phyloP scores from a whole-genome alignment of 805 yeast species.

The Pichia rugopelliculosa region DNA sequence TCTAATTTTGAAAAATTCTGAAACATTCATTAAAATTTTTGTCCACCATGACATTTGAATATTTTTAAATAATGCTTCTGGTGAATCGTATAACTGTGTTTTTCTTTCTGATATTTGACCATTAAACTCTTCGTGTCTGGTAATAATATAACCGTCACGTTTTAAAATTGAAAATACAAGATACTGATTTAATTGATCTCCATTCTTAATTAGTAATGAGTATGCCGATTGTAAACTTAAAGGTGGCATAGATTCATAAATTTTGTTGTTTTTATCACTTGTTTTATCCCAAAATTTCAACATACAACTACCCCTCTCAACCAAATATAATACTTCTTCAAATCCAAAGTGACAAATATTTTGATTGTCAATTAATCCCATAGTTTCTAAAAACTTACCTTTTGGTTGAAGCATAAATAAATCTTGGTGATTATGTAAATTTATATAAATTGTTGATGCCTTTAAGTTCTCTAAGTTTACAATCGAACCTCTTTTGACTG shows the following conservation, averaged over 20 bases:
- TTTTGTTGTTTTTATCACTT: conserved; percentile 21
- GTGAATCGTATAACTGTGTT: not conserved
- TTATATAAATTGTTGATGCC: conserved; percentile 23
- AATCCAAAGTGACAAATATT: conserved; percentile 43
- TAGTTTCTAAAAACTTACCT: conserved; percentile 67
- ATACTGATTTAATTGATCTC: conserved; percentile 41
- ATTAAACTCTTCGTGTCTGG: conserved; percentile 19
- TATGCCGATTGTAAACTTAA: conserved; percentile 62
- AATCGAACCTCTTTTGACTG: conserved; percentile 38
- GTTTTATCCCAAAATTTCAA: conserved; percentile 17
- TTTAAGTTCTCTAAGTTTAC: conserved; percentile 17
- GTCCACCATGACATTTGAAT: conserved; percentile 9
- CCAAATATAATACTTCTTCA: conserved; percentile 68
- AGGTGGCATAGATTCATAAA: conserved; percentile 26
- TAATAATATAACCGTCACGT: conserved; percentile 69
- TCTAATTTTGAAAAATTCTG: conserved; percentile 3
- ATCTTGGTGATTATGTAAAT: conserved; percentile 5
- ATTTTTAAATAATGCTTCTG: conserved; percentile 3
- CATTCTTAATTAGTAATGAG: conserved; percentile 35
- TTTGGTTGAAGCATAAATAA: conserved; percentile 39
- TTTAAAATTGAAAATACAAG: conserved; percentile 68
- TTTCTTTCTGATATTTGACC: not conserved
- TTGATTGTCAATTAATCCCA: conserved; percentile 52
- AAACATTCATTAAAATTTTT: not conserved
- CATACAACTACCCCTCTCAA: conserved; percentile 65